Evolutionary conservation across 768 basidiomycete species (phyloP), one percentile per base, ranked within the genome.

Genomic region (Termitomyces sp.): DNA sequence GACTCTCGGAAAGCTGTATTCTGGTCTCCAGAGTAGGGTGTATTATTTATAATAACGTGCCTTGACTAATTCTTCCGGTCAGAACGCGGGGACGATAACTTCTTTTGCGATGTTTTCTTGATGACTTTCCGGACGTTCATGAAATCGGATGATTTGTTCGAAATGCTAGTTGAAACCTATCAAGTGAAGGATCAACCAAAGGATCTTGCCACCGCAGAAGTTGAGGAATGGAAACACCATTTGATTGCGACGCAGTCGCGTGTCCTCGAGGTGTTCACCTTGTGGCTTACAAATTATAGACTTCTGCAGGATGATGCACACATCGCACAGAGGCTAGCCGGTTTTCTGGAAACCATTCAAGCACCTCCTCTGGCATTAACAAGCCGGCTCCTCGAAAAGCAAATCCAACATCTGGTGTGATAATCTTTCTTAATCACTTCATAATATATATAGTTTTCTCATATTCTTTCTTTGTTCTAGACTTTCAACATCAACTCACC

Each of bases 121-220:
- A 85, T 83, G 69, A 94, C 92, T 15, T 92, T 90, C 72, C 79
- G 85, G 50, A 88, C 90, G 0, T 93, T 95, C 65, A 85, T 83
- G 23, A 82, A 82, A 6, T 80, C 89, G 2, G 79, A 84, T 39
- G 72, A 77, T 39, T 69, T 95, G 2, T 85, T 93, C 59, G 84
- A 89, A 29, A 70, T 83, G 47, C 80, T 95, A 29, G 70, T 85
- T 16, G 77, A 82, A 36, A 78, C 82, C 15, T 94, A 85, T 70
- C 70, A 79, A 52, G 77, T 83, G 65, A 73, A n/a, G 20, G 50
- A 76, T 36, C 70, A 67, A 36, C 79, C 82, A 10, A 78, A 81
- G 33, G 72, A 71, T 9, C 63, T 90, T 20, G 74, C 69, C 4
- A 74, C 73, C 6, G 68, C 70, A 1, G 82, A 92, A 62, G 70